Conservation (phyloP, 768 basidiomycete genomes). For the Lactifluus pinguis region DNA sequence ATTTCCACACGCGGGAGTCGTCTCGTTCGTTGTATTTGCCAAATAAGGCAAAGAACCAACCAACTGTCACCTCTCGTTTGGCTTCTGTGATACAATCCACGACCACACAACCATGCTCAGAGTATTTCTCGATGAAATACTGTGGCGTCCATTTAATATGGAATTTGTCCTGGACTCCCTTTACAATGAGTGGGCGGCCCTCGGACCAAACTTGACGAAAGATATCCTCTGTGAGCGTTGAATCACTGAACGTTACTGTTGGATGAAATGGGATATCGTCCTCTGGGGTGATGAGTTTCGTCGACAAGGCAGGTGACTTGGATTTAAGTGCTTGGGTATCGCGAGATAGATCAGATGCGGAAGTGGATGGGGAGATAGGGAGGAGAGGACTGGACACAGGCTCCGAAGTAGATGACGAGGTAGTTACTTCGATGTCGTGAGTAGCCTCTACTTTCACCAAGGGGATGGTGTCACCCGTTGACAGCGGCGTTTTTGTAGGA, state of each 20-base stretch:
- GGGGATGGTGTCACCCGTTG: background rate
- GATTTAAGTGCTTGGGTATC: conserved; percentile 1
- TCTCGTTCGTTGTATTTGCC: conserved; percentile 30
- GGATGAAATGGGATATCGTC: conserved; percentile 33
- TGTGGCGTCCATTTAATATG: conserved; percentile 72
- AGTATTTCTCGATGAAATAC: conserved; percentile 65
- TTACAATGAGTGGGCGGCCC: conserved; percentile 75
- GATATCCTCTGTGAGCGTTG: conserved; percentile 44
- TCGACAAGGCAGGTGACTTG: conserved; percentile 4
- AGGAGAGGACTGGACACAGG: conserved; percentile 13
- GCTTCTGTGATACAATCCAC: conserved; percentile 26
- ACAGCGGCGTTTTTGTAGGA: background rate
- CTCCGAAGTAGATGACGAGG: conserved; percentile 14
- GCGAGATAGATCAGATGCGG: conserved; percentile 12
- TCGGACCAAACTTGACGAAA: conserved; percentile 64
- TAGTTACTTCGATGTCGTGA: conserved; percentile 8
- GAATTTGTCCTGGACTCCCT: conserved; percentile 53
- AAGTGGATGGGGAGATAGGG: conserved; percentile 16
- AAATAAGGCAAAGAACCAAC: conserved; percentile 13
- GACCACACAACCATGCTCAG: conserved; percentile 54
- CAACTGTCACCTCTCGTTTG: conserved; percentile 11
- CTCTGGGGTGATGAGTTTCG: background rate
- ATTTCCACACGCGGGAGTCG: conserved; percentile 50
- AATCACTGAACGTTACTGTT: conserved; percentile 39
- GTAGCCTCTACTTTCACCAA: conserved; percentile 4